Evolutionary conservation across 306 rosid genomes (phyloP), one percentile per base, ranked within the genome.

Genomic region (Vicia sativa): DNA sequence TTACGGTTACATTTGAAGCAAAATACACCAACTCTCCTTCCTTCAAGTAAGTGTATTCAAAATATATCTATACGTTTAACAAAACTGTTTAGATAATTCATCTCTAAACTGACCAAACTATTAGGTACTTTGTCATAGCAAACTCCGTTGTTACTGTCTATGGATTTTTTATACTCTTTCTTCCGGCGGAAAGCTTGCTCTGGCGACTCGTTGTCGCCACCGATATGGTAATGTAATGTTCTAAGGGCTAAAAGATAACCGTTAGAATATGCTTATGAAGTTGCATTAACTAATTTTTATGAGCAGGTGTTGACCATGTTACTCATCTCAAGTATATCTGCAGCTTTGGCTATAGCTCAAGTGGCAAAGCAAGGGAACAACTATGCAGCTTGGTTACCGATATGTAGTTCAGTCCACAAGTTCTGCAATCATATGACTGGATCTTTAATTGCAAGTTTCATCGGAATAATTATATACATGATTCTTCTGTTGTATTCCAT

Each of bases 321-420:
- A 62, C 80, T 91, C 4, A 64, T 41, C 41, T 85, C 97, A 52
- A 73, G 96, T 78, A 52, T 85, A 9, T 89, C 96, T 2, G 96
- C 93, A 4, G 88, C 93, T 0, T 60, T 88, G 70, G 83, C 97
- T 0, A 75, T 91, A 62, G 97, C 91, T 7, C 71, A 81, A n/a
- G 87, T 91, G 56, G 97, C 89, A 3, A 81, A 86, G 85, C 68
- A 88, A 10, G 97, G 96, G 31, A 86, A 91, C 43, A 39, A 48
- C 4, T 65, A 56, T 45, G 97, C 97, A 19, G 96, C 88, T 6
- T 91, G 97, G 96, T 77, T 83, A 28, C 97, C 97, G 18, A 83
- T 91, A 18, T 91, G 96, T 49, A 85, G 75, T 39, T 85, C 82
- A 70, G 96, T 91, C 4, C 74, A 74, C 0, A 79, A 77, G 48